phyloP scores from a whole-genome alignment of 148 eudicot species.

The Hydrangea macrophylla region DNA sequence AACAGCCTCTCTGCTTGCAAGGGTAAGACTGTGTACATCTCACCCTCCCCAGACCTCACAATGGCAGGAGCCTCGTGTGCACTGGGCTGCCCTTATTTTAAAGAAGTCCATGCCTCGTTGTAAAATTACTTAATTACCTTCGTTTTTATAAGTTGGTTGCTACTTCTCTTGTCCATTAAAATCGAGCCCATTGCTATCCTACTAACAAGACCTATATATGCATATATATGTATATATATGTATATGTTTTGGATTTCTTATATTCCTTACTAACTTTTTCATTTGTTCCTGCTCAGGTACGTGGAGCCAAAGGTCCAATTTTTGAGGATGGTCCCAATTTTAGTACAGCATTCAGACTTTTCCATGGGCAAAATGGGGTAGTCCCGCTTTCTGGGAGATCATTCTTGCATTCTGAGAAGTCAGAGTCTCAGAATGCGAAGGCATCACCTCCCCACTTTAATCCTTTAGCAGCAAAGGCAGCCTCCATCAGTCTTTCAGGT shows the following conservation, averaged over 20 bases:
- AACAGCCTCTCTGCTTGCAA: too few relatives aligned
- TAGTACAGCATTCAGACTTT: slow-evolving; percentile 81
- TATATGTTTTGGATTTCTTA: too few relatives aligned
- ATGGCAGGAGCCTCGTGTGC: too few relatives aligned
- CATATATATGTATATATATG: too few relatives aligned
- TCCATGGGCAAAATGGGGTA: slow-evolving; percentile 93
- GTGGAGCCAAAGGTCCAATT: slow-evolving; percentile 85
- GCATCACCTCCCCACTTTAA: slow-evolving; percentile 59
- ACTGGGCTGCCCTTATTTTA: too few relatives aligned
- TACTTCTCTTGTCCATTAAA: not conserved
- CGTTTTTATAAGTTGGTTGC: not conserved
- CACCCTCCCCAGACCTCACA: too few relatives aligned
- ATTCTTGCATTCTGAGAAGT: slow-evolving; percentile 36
- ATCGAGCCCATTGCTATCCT: not conserved
- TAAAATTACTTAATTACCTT: too few relatives aligned
- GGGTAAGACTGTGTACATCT: too few relatives aligned
- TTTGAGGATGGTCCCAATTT: slow-evolving; percentile 99
- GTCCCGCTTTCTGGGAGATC: slow-evolving; percentile 88
- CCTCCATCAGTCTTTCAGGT: slow-evolving; percentile 76
- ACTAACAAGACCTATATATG: too few relatives aligned
- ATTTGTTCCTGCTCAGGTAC: slow-evolving; percentile 40
- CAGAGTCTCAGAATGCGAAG: slow-evolving; percentile 50
- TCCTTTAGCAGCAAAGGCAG: slow-evolving; percentile 97
- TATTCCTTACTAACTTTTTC: slow-evolving; percentile 4
- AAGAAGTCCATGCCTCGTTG: too few relatives aligned